A percentile compares a stretch with the other conserved stretches of the same genome.
phyloP scores from a whole-genome alignment of 2,329 filamentous ascomycete species.

The Neurospora crassa region DNA sequence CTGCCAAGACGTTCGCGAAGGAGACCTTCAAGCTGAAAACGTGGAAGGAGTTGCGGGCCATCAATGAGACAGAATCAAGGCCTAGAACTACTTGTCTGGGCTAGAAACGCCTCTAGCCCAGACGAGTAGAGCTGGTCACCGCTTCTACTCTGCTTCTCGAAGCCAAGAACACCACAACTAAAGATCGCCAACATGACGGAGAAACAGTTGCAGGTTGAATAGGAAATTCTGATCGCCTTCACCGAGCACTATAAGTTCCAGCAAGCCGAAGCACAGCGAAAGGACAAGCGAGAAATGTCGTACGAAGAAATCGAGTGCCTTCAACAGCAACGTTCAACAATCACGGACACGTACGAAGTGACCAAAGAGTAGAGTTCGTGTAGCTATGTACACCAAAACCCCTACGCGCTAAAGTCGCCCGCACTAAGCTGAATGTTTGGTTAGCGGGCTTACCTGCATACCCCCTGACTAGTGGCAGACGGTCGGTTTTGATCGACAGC shows the following conservation, averaged over 20 bases:
- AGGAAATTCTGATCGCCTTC: neutral
- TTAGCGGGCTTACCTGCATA: no score
- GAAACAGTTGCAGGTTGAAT: neutral
- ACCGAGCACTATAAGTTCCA: neutral
- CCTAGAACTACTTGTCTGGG: neutral
- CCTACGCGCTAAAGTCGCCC: no score
- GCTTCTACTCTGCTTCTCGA: neutral
- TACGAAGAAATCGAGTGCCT: constrained; percentile 1
- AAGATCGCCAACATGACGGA: neutral
- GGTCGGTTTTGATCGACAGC: constrained; percentile 11
- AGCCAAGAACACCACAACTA: no score
- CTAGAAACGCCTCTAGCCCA: no score
- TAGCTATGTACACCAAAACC: no score
- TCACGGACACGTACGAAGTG: constrained; percentile 20
- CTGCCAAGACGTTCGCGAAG: no score
- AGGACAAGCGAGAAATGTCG: neutral
- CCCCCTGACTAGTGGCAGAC: no score
- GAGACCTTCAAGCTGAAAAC: no score
- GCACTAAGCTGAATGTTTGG: no score
- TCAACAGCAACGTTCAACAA: constrained; percentile 3
- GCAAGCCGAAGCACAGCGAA: neutral
- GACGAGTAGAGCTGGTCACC: constrained; percentile 1
- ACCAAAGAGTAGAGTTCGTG: constrained; percentile 19
- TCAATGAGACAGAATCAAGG: neutral
- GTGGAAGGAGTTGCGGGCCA: no score